Conservation (phyloP, 1,139 yeast genomes). For the Chernovozyma sophiae-reginae region DNA sequence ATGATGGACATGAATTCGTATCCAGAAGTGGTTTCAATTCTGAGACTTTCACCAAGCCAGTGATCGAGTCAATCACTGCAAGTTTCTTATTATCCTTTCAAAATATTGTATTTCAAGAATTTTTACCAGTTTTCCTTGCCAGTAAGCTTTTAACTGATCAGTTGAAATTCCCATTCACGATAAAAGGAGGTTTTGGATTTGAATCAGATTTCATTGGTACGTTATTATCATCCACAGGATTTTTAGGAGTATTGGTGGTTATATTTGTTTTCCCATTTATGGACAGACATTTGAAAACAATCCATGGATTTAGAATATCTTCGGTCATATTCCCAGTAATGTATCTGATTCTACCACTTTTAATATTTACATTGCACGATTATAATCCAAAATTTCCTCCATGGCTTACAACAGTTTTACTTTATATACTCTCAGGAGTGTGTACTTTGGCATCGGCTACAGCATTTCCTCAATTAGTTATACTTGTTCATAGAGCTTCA, state of each 20-base stretch:
- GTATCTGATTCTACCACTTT: conserved; percentile 47
- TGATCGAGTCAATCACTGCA: conserved; percentile 38
- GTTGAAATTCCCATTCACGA: conserved; percentile 35
- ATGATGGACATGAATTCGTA: conserved; percentile 1
- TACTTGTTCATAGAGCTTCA: conserved; percentile 47
- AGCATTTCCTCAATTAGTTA: conserved; percentile 37
- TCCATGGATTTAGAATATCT: conserved; percentile 40
- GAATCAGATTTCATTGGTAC: conserved; percentile 49
- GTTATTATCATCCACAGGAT: conserved; percentile 52
- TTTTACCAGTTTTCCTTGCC: conserved; percentile 57
- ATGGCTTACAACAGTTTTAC: conserved; percentile 18
- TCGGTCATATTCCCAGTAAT: conserved; percentile 42
- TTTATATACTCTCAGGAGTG: conserved; percentile 25
- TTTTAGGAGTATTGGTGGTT: conserved; percentile 51
- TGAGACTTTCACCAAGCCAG: conserved; percentile 29
- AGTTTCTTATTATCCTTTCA: conserved; percentile 47
- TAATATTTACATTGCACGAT: conserved; percentile 38
- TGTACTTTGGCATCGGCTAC: conserved; percentile 29
- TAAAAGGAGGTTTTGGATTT: conserved; percentile 31
- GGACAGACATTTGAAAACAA: conserved; percentile 47
- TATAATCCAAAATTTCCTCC: conserved; percentile 23
- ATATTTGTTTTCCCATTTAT: conserved; percentile 51
- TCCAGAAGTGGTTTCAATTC: conserved; percentile 7
- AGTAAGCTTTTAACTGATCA: conserved; percentile 32
- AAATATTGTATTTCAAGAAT: conserved; percentile 50